Evolutionary conservation across 306 rosid genomes (phyloP).

Genomic region (Cicer yamashitae): DNA sequence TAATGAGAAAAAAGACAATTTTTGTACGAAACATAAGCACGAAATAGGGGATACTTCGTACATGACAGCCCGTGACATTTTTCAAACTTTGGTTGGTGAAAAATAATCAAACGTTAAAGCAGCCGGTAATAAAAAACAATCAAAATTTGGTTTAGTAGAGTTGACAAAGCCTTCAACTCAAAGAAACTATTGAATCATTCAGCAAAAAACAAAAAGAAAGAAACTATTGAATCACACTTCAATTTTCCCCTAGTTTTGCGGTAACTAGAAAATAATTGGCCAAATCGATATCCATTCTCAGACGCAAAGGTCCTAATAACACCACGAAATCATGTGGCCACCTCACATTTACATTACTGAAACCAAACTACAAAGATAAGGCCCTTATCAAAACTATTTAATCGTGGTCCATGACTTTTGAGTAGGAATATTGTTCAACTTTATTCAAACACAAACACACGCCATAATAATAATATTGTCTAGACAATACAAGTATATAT

Average conservation of each 20-base stretch:
- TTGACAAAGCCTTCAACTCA: constrained; percentile 13
- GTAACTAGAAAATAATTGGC: background rate
- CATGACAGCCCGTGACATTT: background rate
- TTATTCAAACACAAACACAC: background rate
- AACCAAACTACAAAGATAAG: background rate
- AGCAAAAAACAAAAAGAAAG: too few relatives aligned
- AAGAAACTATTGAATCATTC: background rate
- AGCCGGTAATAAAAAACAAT: constrained; percentile 11
- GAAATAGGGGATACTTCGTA: too few relatives aligned
- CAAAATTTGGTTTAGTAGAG: constrained; percentile 4
- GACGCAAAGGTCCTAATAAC: background rate
- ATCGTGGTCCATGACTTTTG: background rate
- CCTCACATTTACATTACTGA: background rate
- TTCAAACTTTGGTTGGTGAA: background rate
- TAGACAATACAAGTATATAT: too few relatives aligned
- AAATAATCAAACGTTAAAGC: background rate
- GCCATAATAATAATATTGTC: background rate
- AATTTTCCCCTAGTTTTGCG: constrained; percentile 2
- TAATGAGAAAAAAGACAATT: too few relatives aligned
- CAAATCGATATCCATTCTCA: background rate
- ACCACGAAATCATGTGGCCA: constrained; percentile 12
- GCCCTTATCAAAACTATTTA: background rate
- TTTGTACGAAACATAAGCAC: too few relatives aligned
- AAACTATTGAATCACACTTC: background rate
- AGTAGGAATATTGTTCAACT: background rate